phyloP scores from a whole-genome alignment of 495 filamentous ascomycete species.

The Annulohypoxylon stygium region DNA sequence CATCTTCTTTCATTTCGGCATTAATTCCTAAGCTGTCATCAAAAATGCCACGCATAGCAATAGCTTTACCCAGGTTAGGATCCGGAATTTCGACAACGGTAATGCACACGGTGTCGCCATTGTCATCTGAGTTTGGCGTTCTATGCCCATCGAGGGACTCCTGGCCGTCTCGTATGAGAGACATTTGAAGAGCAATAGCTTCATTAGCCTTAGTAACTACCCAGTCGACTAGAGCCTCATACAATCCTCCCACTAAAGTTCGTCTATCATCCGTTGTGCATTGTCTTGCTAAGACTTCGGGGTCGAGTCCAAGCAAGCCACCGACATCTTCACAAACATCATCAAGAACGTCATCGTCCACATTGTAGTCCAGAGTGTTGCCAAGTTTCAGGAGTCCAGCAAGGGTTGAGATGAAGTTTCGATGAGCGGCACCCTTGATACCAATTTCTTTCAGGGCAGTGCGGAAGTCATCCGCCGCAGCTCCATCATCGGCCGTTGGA shows the following conservation, averaged over 20 bases:
- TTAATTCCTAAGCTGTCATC: conserved; percentile 95
- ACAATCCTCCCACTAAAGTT: conserved; percentile 84
- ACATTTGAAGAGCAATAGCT: conserved; percentile 83
- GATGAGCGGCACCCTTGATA: conserved; percentile 85
- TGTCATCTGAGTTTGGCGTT: conserved; percentile 74
- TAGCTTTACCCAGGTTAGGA: conserved; percentile 82
- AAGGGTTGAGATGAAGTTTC: conserved; percentile 84
- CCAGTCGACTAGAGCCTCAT: conserved; percentile 97
- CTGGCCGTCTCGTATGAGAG: conserved; percentile 67
- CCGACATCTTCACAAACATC: conserved; percentile 91
- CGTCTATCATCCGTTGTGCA: conserved; percentile 86
- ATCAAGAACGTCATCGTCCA: conserved; percentile 88
- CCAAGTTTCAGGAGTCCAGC: conserved; percentile 92
- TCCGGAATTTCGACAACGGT: conserved; percentile 89
- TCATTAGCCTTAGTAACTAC: conserved; percentile 89
- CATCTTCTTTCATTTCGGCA: conserved; percentile 95
- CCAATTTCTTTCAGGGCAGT: conserved; percentile 86
- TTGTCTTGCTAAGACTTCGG: conserved; percentile 82
- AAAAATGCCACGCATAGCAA: conserved; percentile 88
- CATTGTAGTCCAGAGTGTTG: conserved; percentile 84
- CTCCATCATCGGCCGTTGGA: conserved; percentile 92
- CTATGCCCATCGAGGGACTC: conserved; percentile 72
- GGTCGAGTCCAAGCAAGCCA: conserved; percentile 85
- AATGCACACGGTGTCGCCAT: conserved; percentile 86
- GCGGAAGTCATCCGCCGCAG: conserved; percentile 92